phyloP scores from a whole-genome alignment of 2,329 filamentous ascomycete species.

The Botrytis tulipae region DNA sequence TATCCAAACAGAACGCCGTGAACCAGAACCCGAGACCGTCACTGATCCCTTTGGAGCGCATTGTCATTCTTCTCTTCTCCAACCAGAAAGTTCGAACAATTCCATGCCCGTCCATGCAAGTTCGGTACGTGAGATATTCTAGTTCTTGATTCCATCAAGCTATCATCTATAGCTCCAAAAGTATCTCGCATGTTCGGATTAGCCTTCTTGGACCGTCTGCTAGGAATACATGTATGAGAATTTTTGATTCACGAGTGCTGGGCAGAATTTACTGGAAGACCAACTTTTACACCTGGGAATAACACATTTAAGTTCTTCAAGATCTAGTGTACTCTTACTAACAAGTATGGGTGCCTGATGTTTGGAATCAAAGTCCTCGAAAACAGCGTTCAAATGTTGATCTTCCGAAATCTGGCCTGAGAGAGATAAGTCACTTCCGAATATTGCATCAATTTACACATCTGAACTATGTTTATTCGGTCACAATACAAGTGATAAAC shows the following conservation, averaged over 20 bases:
- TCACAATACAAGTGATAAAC: rapidly evolving
- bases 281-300: no score
- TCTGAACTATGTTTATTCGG: rapidly evolving
- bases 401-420: not conserved
- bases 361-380: no score
- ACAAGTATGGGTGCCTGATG: no score
- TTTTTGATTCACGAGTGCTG: no score
- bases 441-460: not conserved
- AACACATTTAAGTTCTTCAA: not conserved
- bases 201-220: no score
- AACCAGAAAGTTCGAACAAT: not conserved
- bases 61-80: not conserved
- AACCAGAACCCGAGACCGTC: not conserved
- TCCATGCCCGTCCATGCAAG: not conserved
- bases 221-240: no score
- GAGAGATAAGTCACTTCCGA: not conserved
- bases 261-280: not conserved
- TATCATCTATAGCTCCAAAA: not conserved
- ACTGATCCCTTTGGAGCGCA: not conserved
- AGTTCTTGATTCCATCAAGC: rapidly evolving
- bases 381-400: not conserved
- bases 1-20: no score
- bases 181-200: rapidly evolving
- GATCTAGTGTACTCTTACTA: not conserved
- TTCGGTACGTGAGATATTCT: rapidly evolving